phyloP scores from a whole-genome alignment of 2,329 filamentous ascomycete species.

The Onygena corvina region DNA sequence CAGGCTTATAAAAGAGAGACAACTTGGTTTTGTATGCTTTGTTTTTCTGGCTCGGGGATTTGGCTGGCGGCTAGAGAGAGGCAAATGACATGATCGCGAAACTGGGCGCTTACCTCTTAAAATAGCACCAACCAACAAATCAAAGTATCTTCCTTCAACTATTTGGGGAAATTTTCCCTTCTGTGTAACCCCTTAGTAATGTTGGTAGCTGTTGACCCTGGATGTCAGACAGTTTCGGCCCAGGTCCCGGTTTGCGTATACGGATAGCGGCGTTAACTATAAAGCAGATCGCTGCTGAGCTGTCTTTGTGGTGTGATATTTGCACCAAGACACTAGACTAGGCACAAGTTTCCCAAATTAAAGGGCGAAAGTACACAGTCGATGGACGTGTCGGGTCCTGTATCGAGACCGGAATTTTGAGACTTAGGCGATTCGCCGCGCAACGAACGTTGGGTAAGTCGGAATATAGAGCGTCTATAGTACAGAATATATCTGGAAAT shows the following conservation, averaged over 20 bases:
- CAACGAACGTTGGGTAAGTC: too few relatives aligned
- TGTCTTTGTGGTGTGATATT: too few relatives aligned
- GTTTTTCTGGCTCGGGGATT: slow-evolving; percentile 3
- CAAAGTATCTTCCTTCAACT: neutral
- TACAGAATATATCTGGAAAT: neutral
- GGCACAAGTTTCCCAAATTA: too few relatives aligned
- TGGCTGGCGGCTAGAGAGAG: slow-evolving; percentile 4
- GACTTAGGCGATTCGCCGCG: too few relatives aligned
- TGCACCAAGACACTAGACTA: too few relatives aligned
- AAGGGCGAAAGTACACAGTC: too few relatives aligned
- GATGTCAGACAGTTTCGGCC: too few relatives aligned
- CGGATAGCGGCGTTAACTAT: too few relatives aligned
- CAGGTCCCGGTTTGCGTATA: too few relatives aligned
- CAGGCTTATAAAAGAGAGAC: neutral
- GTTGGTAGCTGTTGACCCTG: neutral
- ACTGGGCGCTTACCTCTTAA: slow-evolving; percentile 5
- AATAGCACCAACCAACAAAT: slow-evolving; percentile 4
- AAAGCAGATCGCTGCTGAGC: too few relatives aligned
- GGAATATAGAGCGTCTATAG: neutral
- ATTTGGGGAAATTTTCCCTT: neutral
- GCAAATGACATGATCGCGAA: neutral
- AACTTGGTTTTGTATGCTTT: neutral
- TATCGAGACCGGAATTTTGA: too few relatives aligned
- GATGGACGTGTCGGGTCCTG: too few relatives aligned
- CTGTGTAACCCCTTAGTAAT: neutral